A percentile compares a stretch with the other conserved stretches of the same genome.
phyloP scores from a whole-genome alignment of 129 eudicot species.

The Pittosporum tobira region DNA sequence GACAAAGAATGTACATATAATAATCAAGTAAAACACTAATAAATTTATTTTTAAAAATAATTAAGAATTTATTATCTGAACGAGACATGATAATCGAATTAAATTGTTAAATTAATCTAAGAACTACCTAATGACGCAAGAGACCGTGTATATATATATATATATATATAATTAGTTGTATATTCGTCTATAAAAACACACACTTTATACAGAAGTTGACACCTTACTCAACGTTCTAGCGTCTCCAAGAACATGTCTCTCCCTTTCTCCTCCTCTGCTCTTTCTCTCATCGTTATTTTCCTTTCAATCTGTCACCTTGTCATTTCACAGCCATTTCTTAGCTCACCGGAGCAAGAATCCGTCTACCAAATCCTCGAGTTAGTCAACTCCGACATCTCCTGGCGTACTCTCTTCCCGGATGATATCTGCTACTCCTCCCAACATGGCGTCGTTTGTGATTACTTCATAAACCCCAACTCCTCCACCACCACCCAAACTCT shows the following conservation, averaged over 20 bases:
- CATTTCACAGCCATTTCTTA: constrained; percentile 41
- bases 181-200: not conserved
- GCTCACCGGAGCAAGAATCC: constrained; percentile 58
- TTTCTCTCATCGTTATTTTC: not conserved
- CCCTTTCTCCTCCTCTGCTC: constrained; percentile 15
- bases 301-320: constrained; percentile 5
- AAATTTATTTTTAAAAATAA: too few species aligned
- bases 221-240: too few species aligned
- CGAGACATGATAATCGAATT: not conserved
- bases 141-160: too few species aligned
- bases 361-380: constrained; percentile 66
- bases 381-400: constrained; percentile 56
- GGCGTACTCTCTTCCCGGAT: constrained; percentile 81
- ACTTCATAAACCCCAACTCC: constrained; percentile 23
- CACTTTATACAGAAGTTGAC: too few species aligned
- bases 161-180: too few species aligned
- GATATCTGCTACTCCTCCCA: constrained; percentile 78
- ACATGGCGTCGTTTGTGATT: constrained; percentile 82
- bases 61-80: too few species aligned
- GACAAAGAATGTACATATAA: too few species aligned
- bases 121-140: too few species aligned
- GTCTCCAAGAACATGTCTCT: constrained; percentile 5
- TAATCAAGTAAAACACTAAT: too few species aligned
- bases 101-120: not conserved
- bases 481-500: constrained; percentile 17